Evolutionary conservation across 2,329 filamentous ascomycete species (phyloP).

Genomic region (Cladophialophora yegresii): DNA sequence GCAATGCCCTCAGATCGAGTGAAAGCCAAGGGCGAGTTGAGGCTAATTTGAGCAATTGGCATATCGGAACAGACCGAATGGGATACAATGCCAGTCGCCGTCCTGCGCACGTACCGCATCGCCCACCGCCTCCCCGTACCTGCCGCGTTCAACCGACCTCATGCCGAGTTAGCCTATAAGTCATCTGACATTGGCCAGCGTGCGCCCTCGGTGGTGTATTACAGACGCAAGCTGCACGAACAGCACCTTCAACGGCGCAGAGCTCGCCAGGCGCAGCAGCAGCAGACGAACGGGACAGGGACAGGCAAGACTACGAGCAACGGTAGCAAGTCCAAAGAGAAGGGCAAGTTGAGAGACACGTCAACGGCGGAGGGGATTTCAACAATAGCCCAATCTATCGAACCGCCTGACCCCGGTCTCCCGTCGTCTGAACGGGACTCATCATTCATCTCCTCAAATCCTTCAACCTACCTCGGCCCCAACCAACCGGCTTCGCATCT

Average conservation of each 20-base stretch:
- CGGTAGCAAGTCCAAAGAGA: constrained; percentile 23
- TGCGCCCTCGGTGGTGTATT: constrained; percentile 49
- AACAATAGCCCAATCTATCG: constrained; percentile 26
- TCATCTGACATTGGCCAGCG: constrained; percentile 49
- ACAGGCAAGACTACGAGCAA: constrained; percentile 8
- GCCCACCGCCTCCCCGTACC: constrained; percentile 51
- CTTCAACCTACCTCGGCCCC: constrained; percentile 20
- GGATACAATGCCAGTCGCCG: constrained; percentile 24
- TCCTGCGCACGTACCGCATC: constrained; percentile 52
- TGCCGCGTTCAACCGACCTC: constrained; percentile 47
- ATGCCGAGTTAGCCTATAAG: constrained; percentile 51
- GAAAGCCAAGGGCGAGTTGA: neutral
- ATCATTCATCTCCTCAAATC: constrained; percentile 14
- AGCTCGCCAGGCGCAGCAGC: constrained; percentile 20
- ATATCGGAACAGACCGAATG: constrained; percentile 29
- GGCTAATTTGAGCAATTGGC: neutral
- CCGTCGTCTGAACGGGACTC: constrained; percentile 14
- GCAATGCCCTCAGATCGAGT: neutral
- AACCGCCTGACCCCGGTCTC: constrained; percentile 20
- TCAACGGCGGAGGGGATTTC: constrained; percentile 8
- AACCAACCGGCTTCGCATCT: constrained; percentile 36
- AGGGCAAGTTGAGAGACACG: constrained; percentile 18
- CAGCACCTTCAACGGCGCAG: constrained; percentile 31
- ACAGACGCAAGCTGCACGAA: constrained; percentile 38
- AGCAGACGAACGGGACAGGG: constrained; percentile 24